Evolutionary conservation across 2,329 filamentous ascomycete genomes (phyloP), one percentile per base, ranked within the genome.

Genomic region (Tolypocladium cylindrosporum): DNA sequence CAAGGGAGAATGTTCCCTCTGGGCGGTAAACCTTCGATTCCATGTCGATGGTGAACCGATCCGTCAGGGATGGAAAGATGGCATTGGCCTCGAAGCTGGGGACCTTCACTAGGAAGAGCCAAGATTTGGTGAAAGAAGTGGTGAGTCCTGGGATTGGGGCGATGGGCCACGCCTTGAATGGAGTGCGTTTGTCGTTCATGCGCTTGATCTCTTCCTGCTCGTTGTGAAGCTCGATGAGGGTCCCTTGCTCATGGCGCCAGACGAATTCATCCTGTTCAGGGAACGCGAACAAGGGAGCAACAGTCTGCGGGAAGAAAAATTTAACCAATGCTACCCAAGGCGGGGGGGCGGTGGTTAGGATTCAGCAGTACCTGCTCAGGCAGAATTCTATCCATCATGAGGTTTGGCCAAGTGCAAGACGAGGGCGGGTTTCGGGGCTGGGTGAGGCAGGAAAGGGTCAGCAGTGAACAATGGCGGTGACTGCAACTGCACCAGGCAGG

Each of bases 201-300:
- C 58, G 55, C 19, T 65, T 64, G 1, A 72, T 41, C 0, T 62
- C 16, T 1, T 62, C 55, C 9, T 64, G 59, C 39, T 73, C 71
- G n/a, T 73, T 73, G 0, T 63, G 57, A 63, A 70, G 67, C 43
- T 73, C 71, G 19, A 73, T 73, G 0, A 68, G 21, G 0, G 71
- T 72, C 0, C 69, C 71, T 40, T 67, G 63, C 40, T 72, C 68
- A 48, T 70, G 68, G 2, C 67, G 59, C 27, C 55, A 58, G 4
- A 66, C 60, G 31, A 68, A 73, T 2, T 64, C 64, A 4, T 67
- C 63, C 34, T 64, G 57, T 1, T 58, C 42, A 1, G 62, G 60
- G 24, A 72, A 68, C 0, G 61, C 48, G 61, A 61, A 24, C 34
- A 63, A n/a, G 21, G 62, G 58, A 56, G 57, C 21, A 41, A 58